phyloP scores from a whole-genome alignment of 2,329 filamentous ascomycete genomes.

The Epichloe baconii region DNA sequence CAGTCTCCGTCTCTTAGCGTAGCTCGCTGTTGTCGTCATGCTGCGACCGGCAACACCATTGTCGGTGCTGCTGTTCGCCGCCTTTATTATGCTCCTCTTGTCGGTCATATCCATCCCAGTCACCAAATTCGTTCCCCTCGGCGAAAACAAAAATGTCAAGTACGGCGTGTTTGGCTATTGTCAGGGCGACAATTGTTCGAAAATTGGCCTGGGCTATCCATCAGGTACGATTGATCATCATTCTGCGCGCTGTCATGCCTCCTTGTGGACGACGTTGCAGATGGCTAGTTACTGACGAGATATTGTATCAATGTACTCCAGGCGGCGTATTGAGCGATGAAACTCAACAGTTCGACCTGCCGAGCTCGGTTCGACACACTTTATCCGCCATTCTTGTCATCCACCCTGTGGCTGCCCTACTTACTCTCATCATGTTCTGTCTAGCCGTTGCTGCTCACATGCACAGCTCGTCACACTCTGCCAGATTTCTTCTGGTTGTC shows the following conservation, averaged over 20 bases:
- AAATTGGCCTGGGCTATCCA: constrained; percentile 59
- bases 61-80: constrained; percentile 69
- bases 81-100: constrained; percentile 74
- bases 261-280: not conserved
- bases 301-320: not conserved
- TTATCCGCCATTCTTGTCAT: constrained; percentile 86
- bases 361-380: constrained; percentile 37
- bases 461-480: constrained; percentile 77
- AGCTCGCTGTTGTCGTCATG: constrained; percentile 39
- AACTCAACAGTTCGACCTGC: constrained; percentile 41
- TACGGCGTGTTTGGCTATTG: constrained; percentile 95
- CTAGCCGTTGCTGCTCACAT: constrained; percentile 74
- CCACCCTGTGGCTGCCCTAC: constrained; percentile 77
- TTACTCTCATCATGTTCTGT: constrained; percentile 73
- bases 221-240: constrained; percentile 42
- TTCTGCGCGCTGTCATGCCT: not conserved
- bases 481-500: constrained; percentile 71
- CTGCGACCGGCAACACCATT: constrained; percentile 87
- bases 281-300: not conserved
- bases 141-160: constrained; percentile 58
- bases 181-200: constrained; percentile 50
- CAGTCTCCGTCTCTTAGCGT: constrained; percentile 10
- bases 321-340: constrained; percentile 11
- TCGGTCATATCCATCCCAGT: constrained; percentile 87
- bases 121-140: constrained; percentile 72